These are phyloP conservation scores for Umbelopsis sp. DNA, from an alignment of 371 early-diverging fungal species.

Conservation along the genomic window DNA sequence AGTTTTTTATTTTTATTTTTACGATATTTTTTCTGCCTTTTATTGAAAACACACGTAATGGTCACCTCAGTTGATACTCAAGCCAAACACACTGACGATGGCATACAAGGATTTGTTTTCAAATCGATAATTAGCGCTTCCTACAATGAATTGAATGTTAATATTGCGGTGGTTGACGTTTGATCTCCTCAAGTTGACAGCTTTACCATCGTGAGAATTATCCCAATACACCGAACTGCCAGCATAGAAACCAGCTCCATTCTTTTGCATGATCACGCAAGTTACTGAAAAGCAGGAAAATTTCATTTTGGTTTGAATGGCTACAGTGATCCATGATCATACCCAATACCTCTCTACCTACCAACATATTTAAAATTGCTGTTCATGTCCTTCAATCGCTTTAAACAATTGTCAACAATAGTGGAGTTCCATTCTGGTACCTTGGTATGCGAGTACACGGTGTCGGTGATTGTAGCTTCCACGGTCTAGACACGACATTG, in stretches of 20 bases:
- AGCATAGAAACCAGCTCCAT: slow-evolving; percentile 76
- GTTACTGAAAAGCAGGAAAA: slow-evolving; percentile 45
- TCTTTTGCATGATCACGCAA: slow-evolving; percentile 78
- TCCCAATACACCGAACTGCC: slow-evolving; percentile 81
- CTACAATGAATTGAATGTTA: slow-evolving; percentile 30
- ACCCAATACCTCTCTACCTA: slow-evolving; percentile 24
- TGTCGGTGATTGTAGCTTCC: slow-evolving; percentile 63
- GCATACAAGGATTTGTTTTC: slow-evolving; percentile 71
- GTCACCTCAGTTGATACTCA: slow-evolving; percentile 39
- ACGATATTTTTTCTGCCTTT: neutral
- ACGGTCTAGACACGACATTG: slow-evolving; percentile 45
- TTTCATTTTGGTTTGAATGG: neutral
- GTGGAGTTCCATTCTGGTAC: slow-evolving; percentile 71
- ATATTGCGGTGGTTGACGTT: neutral
- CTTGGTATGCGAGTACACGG: slow-evolving; percentile 70
- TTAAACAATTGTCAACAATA: slow-evolving; percentile 68
- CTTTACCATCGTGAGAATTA: slow-evolving; percentile 62
- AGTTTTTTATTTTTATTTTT: neutral
- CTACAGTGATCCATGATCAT: neutral
- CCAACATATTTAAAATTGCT: slow-evolving; percentile 79
- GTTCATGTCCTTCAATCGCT: slow-evolving; percentile 64
- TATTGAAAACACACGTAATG: too few species aligned
- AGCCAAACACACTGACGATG: slow-evolving; percentile 67
- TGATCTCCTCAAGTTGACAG: neutral
- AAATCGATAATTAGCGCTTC: slow-evolving; percentile 66